Evolutionary conservation across 176 grass and related monocot species (phyloP), one percentile per base, ranked within the genome.

Genomic region (Ananas comosus): DNA sequence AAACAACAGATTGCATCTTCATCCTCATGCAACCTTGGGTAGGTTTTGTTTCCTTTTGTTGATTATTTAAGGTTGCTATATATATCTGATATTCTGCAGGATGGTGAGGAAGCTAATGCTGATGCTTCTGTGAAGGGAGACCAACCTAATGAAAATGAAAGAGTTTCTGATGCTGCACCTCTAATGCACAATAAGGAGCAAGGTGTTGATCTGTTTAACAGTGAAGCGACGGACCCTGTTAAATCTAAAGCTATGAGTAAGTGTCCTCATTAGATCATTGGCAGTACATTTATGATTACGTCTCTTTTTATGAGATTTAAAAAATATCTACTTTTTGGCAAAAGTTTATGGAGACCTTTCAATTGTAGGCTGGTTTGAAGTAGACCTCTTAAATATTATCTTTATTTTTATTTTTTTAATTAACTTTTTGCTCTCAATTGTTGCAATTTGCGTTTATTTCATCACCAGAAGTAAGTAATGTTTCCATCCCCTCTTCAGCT

Each of bases 231-330:
- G 29, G 89, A 97, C 49, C 94, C 89, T 80, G 80, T 78, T 64
- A 90, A 85, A 49, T 92, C 84, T 73, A 84, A 88, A 81, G 89
- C 94, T 74, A 87, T 90, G 89, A 64, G 89, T 92, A 85, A 82
- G 86, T 85, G 23, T 74, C 57, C 72, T 76, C 53, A 56, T 72
- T 54, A 63, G 5, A 56, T 64, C 11, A 21, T 77, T 17, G 25
- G 48, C 13, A 48, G 61, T 69, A 22, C 80, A 18, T 72, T 52
- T 69, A 22, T 13, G 63, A 48, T 53, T 27, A 27, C 25, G 25
- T 68, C 3, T 57, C 13, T 57, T 57, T 57, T 5, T 57, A 16
- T 57, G 53, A 57, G 13, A 56, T 65, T 13, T 9, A 29, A 12
- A 28, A 28, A 13, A 33, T 27, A 14, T 27, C 25, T 27, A 27